Evolutionary conservation across 805 yeast genomes (phyloP).

Genomic region (Starmerella sirachaensis): DNA sequence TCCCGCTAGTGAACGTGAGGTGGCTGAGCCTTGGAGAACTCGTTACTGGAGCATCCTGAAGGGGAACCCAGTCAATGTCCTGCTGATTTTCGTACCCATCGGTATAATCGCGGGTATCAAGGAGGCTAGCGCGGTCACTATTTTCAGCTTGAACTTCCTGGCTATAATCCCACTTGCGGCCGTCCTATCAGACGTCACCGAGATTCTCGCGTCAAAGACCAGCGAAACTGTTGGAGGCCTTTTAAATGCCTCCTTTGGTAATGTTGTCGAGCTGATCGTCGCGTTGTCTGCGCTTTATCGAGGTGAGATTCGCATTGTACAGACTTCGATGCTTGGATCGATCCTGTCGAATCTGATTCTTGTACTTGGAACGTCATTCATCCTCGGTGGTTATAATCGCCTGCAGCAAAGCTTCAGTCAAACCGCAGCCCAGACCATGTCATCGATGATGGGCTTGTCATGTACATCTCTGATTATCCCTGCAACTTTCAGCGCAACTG

Average conservation of each 20-base stretch:
- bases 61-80: constrained; percentile 42
- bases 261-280: constrained; percentile 93
- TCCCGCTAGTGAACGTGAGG: constrained; percentile 1
- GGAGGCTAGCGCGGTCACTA: constrained; percentile 40
- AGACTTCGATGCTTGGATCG: constrained; percentile 94
- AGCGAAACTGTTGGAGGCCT: constrained; percentile 92
- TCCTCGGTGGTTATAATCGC: constrained; percentile 82
- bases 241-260: constrained; percentile 93
- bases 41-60: constrained; percentile 14
- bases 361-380: constrained; percentile 90
- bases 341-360: constrained; percentile 76
- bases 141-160: constrained; percentile 66
- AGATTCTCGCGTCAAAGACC: constrained; percentile 73
- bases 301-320: constrained; percentile 86
- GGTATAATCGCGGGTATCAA: constrained; percentile 65
- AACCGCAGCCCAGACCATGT: constrained; percentile 97
- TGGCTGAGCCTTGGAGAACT: not conserved
- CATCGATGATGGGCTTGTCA: constrained; percentile 81
- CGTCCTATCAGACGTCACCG: constrained; percentile 82
- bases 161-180: constrained; percentile 92
- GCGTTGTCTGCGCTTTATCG: constrained; percentile 77
- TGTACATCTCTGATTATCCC: constrained; percentile 83
- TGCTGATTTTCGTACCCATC: constrained; percentile 76
- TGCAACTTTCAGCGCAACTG: constrained; percentile 79
- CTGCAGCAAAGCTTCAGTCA: constrained; percentile 82